A percentile compares a stretch with the other conserved stretches of the same genome.
These are phyloP conservation scores for Pachyrhizus erosus DNA, from an alignment of 306 rosid genomes.

Conservation along the genomic window DNA sequence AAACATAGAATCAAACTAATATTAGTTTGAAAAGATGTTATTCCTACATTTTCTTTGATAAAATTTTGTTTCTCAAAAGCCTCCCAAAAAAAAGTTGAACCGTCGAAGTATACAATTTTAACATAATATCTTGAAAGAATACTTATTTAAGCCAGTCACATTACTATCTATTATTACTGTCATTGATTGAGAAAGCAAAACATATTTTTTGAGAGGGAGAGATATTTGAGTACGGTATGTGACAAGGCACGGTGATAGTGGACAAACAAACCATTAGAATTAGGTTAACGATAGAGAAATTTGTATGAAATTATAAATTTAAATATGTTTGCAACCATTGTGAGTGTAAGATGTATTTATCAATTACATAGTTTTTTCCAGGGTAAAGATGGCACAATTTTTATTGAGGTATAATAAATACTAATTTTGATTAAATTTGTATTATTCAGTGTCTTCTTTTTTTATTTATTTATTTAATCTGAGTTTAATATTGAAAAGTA, in stretches of 20 bases:
- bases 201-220: not conserved
- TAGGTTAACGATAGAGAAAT: not conserved
- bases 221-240: not conserved
- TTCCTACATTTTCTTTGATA: not conserved
- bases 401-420: not conserved
- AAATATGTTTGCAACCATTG: not conserved
- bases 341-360: not conserved
- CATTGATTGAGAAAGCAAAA: not conserved
- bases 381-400: not conserved
- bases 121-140: not conserved
- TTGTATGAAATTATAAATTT: not conserved
- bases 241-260: not conserved
- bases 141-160: not conserved
- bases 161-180: not conserved
- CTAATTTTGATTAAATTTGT: no score
- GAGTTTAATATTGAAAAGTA: not conserved
- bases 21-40: not conserved
- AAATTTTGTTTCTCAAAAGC: not conserved
- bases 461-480: no score
- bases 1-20: not conserved
- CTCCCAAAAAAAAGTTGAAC: not conserved
- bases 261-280: not conserved
- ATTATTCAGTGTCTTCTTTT: no score
- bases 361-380: not conserved
- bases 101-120: not conserved